phyloP scores from a whole-genome alignment of 768 basidiomycete genomes.

The Dioszegia aurantiaca region DNA sequence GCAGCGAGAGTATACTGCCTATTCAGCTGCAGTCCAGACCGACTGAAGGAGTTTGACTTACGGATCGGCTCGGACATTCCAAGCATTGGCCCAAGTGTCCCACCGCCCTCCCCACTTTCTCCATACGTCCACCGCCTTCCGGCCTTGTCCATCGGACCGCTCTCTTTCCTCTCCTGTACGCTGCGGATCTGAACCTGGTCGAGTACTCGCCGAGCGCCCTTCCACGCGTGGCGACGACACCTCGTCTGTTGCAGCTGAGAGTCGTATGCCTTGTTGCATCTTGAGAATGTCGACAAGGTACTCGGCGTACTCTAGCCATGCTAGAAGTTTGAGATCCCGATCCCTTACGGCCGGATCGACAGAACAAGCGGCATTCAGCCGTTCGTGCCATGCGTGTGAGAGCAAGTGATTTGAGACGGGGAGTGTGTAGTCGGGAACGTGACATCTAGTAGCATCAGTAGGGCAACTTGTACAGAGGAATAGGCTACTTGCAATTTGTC shows the following conservation, averaged over 20 bases:
- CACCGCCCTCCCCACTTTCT: constrained; percentile 24
- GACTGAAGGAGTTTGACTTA: constrained; percentile 19
- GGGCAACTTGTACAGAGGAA: no score
- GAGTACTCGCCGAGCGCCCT: not conserved
- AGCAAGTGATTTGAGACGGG: constrained; percentile 31
- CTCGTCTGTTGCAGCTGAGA: not conserved
- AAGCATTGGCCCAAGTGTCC: constrained; percentile 35
- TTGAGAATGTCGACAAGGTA: constrained; percentile 33
- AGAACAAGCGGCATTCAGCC: constrained; percentile 15
- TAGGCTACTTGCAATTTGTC: constrained; percentile 29
- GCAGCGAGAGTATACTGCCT: constrained; percentile 42
- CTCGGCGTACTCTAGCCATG: constrained; percentile 50
- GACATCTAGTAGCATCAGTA: no score
- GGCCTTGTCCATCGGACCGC: constrained; percentile 11
- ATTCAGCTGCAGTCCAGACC: not conserved
- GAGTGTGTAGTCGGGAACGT: constrained; percentile 28
- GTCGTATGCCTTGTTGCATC: constrained; percentile 4
- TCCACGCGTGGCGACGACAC: constrained; percentile 1
- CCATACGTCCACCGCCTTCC: constrained; percentile 29
- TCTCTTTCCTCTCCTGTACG: constrained; percentile 10
- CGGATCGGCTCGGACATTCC: constrained; percentile 41
- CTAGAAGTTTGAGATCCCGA: constrained; percentile 45
- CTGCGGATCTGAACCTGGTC: not conserved
- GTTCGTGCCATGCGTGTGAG: constrained; percentile 31
- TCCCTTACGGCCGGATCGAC: constrained; percentile 40